A percentile compares a stretch with the other conserved stretches of the same genome.
Evolutionary conservation across 805 yeast genomes (phyloP).

Genomic region (Cyberlindnera amylophila): DNA sequence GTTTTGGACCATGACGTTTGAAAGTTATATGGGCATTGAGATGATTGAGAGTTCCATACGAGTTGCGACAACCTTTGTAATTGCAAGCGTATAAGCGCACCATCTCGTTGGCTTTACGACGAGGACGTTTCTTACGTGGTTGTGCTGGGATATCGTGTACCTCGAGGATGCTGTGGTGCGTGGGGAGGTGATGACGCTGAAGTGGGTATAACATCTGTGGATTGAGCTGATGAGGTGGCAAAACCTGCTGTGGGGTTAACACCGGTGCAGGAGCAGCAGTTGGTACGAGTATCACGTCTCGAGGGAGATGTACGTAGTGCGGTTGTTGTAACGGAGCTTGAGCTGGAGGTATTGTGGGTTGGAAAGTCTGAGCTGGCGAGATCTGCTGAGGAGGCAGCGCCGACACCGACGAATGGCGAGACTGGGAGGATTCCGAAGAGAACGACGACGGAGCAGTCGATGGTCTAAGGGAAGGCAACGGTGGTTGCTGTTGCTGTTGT

Average conservation of each 20-base stretch:
- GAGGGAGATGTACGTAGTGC: slow-evolving; percentile 1
- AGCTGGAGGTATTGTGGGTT: not conserved
- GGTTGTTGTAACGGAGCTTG: slow-evolving; percentile 1
- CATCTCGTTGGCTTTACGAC: slow-evolving; percentile 53
- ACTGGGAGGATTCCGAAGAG: slow-evolving; percentile 8
- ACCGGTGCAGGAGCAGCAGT: not conserved
- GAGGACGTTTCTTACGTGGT: slow-evolving; percentile 40
- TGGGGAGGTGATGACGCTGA: slow-evolving; percentile 2
- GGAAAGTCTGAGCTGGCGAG: slow-evolving; percentile 1
- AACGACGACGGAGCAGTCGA: slow-evolving; percentile 1
- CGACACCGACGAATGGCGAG: slow-evolving; percentile 7
- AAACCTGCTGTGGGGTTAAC: not conserved
- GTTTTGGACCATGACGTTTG: slow-evolving; percentile 52
- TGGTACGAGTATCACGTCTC: slow-evolving; percentile 2
- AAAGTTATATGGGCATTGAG: slow-evolving; percentile 51
- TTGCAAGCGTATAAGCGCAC: slow-evolving; percentile 51
- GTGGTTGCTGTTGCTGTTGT: too few relatives aligned
- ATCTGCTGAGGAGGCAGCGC: not conserved
- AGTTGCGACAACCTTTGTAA: slow-evolving; percentile 44
- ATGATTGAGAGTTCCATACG: slow-evolving; percentile 59
- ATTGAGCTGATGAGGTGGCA: not conserved
- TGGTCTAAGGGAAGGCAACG: not conserved
- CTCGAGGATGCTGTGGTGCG: slow-evolving; percentile 2
- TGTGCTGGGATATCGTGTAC: not conserved
- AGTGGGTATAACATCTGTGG: not conserved